Base-by-base conservation (phyloP, 345 rosid genomes). In the Salix caprea region DNA sequence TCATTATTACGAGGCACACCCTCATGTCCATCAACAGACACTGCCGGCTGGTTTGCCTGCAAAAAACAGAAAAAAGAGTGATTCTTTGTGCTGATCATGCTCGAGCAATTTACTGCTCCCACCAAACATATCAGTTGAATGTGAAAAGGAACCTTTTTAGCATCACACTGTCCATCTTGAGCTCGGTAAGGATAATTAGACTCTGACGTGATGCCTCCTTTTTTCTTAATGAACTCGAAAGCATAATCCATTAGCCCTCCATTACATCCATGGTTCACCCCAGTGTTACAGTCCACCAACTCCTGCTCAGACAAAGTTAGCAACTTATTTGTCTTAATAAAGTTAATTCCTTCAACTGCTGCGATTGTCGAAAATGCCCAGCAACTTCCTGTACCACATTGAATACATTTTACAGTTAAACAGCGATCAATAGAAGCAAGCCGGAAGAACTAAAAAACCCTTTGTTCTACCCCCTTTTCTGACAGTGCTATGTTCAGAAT, bases 341-440 rank as follows among this genome's bases (percentile, higher is more conserved):
- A 67, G 50, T 76, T 78, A 5, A 89, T 77, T 1, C 97, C 94
- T 65, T 91, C 97, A 0, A 91, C 91, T 1, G 90, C 94, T 36
- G 78, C 94, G 24, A 90, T 78, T 0, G 91, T 88, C 36, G 96
- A 90, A 82, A 91, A 91, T 11, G 97, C 94, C 92, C 94, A 91
- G 71, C 97, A 91, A 78, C 97, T 91, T 26, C 96, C 96, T 91
- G 32, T 26, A 12, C 18, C 50, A 13, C 50, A 44, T 44, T 44
- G 50, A 13, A 40, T 13, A 46, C 50, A 46, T 46, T 13, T 46
- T 3, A 46, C 16, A 46, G 14, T 46, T 1, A 13, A 46, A 46
- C 16, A 12, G 50, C 15, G 16, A 46, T 12, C 18, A 46, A 46
- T 46, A 7, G 11, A 40, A 40, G 10, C 0, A 0, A 40, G 44